Evolutionary conservation across 2,329 filamentous ascomycete genomes (phyloP).

Genomic region (Fusarium equiseti): DNA sequence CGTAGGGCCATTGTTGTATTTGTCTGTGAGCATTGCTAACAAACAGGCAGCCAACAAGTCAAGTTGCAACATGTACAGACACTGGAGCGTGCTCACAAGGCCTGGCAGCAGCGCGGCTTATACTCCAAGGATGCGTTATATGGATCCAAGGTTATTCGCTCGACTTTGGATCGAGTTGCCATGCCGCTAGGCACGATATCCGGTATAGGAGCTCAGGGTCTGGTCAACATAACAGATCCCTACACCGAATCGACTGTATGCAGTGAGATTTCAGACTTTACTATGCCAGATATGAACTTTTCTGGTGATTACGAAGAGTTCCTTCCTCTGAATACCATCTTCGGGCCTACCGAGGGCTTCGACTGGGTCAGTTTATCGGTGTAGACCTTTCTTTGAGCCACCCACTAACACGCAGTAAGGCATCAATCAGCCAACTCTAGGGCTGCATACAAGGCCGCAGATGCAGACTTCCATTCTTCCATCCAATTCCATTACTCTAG

Average conservation of each 20-base stretch:
- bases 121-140: slow-evolving; percentile 58
- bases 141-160: slow-evolving; percentile 57
- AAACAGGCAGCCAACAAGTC: slow-evolving; percentile 46
- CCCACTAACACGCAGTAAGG: slow-evolving; percentile 35
- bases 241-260: slow-evolving; percentile 7
- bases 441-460: slow-evolving; percentile 19
- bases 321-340: slow-evolving; percentile 54
- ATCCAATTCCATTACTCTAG: slow-evolving; percentile 12
- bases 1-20: slow-evolving; percentile 43
- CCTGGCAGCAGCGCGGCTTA: slow-evolving; percentile 57
- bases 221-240: not conserved
- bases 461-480: not conserved
- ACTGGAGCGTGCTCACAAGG: slow-evolving; percentile 56
- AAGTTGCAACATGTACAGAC: slow-evolving; percentile 53
- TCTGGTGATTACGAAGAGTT: slow-evolving; percentile 50
- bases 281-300: slow-evolving; percentile 29
- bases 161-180: slow-evolving; percentile 57
- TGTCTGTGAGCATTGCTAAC: not conserved
- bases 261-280: slow-evolving; percentile 16
- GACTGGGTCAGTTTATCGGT: slow-evolving; percentile 55
- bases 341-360: slow-evolving; percentile 51
- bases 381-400: not conserved
- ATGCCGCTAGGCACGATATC: slow-evolving; percentile 21
- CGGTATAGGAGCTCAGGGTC: slow-evolving; percentile 3
- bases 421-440: slow-evolving; percentile 47